Evolutionary conservation across 805 yeast genomes (phyloP).

Genomic region (Pichia paraexigua): DNA sequence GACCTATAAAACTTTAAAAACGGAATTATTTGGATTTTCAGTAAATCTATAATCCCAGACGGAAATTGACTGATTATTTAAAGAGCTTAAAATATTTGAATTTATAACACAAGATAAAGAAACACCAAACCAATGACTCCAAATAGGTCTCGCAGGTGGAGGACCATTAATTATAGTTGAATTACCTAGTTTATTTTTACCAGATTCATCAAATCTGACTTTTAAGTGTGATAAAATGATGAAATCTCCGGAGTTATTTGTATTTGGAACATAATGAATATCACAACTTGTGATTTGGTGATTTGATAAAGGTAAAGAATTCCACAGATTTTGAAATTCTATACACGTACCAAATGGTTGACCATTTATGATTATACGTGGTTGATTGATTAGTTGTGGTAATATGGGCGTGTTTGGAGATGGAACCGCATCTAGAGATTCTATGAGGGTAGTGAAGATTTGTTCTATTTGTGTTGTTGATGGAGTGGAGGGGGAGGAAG

Average conservation of each 20-base stretch:
- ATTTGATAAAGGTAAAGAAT: slow-evolving; percentile 46
- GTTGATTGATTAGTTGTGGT: slow-evolving; percentile 42
- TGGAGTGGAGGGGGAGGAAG: neutral
- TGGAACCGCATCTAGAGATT: slow-evolving; percentile 17
- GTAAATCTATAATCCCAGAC: slow-evolving; percentile 62
- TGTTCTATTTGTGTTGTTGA: slow-evolving; percentile 8
- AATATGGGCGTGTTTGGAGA: slow-evolving; percentile 12
- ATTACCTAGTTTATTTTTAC: slow-evolving; percentile 58
- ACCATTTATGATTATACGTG: slow-evolving; percentile 53
- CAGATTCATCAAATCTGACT: slow-evolving; percentile 71
- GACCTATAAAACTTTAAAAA: slow-evolving; percentile 16
- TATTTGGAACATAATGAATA: slow-evolving; percentile 46
- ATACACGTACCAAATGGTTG: slow-evolving; percentile 44
- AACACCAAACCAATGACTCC: slow-evolving; percentile 71
- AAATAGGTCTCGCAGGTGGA: slow-evolving; percentile 34
- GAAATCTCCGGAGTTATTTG: slow-evolving; percentile 13
- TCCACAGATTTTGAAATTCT: slow-evolving; percentile 53
- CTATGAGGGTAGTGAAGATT: slow-evolving; percentile 19
- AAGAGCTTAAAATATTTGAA: slow-evolving; percentile 33
- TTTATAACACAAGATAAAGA: slow-evolving; percentile 53
- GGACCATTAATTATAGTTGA: slow-evolving; percentile 39
- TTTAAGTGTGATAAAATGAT: slow-evolving; percentile 44
- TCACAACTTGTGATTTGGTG: slow-evolving; percentile 61
- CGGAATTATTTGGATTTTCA: slow-evolving; percentile 48
- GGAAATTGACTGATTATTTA: slow-evolving; percentile 41